Evolutionary conservation across 2,329 filamentous ascomycete species (phyloP).

Genomic region (Trichocomaceae sp.): DNA sequence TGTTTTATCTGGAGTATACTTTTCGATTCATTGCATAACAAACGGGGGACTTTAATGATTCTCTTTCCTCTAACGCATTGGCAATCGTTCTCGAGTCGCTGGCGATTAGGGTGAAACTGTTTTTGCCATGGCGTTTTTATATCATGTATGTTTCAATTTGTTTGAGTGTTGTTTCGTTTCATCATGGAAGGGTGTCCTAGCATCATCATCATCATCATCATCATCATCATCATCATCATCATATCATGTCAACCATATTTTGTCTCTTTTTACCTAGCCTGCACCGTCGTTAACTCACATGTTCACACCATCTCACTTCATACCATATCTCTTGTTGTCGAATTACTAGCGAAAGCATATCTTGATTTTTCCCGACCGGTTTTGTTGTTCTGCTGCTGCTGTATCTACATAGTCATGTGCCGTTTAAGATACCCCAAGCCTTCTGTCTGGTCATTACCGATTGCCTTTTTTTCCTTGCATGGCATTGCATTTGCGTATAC

Average conservation of each 20-base stretch:
- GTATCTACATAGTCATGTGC: not conserved
- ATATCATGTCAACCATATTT: not conserved
- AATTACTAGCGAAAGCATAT: not conserved
- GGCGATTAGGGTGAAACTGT: not conserved
- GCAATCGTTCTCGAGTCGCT: conserved; percentile 6
- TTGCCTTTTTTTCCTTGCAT: not conserved
- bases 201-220: conserved; percentile 6
- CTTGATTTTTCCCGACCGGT: not conserved
- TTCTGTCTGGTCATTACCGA: not conserved
- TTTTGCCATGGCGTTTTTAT: conserved; percentile 3
- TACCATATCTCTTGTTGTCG: not conserved
- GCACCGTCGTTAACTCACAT: not conserved
- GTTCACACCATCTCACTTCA: not conserved
- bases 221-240: conserved; percentile 5
- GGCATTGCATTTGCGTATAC: not conserved
- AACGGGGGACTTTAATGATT: not conserved
- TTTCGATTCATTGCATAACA: conserved; percentile 4
- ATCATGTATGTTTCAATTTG: conserved; percentile 6
- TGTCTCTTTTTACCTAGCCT: not conserved
- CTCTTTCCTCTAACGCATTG: not conserved
- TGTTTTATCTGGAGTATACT: not conserved
- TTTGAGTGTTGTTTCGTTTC: not conserved
- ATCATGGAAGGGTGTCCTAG: not conserved
- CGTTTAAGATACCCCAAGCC: not conserved
- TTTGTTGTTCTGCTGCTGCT: not conserved